These are phyloP conservation scores for Apiospora koreana DNA, from an alignment of 2,329 filamentous ascomycete genomes.

Conservation along the genomic window DNA sequence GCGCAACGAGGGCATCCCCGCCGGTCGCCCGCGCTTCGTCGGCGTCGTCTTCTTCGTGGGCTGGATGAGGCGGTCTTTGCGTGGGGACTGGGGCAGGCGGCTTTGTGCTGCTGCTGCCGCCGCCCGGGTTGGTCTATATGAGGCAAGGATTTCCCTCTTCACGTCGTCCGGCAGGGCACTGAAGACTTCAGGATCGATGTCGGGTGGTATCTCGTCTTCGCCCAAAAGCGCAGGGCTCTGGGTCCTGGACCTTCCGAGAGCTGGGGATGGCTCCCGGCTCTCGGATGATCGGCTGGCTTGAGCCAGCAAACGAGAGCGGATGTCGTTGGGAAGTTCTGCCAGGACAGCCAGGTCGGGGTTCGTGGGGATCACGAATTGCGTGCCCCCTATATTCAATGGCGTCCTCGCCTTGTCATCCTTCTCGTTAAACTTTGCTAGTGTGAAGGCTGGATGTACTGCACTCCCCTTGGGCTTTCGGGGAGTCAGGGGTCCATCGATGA, in stretches of 20 bases:
- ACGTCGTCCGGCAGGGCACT: slow-evolving; percentile 83
- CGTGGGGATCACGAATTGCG: slow-evolving; percentile 87
- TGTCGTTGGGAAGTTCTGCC: slow-evolving; percentile 80
- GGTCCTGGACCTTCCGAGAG: slow-evolving; percentile 37
- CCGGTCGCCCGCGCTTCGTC: slow-evolving; percentile 60
- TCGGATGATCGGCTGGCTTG: slow-evolving; percentile 43
- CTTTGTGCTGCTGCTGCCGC: slow-evolving; percentile 19
- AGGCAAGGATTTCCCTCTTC: slow-evolving; percentile 77
- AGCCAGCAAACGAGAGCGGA: slow-evolving; percentile 71
- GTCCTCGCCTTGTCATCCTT: slow-evolving; percentile 59
- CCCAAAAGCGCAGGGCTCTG: slow-evolving; percentile 35
- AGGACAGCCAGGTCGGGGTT: slow-evolving; percentile 82
- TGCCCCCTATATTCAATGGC: slow-evolving; percentile 78
- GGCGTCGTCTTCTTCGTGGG: slow-evolving; percentile 58
- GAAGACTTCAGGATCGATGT: slow-evolving; percentile 84
- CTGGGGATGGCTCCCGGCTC: slow-evolving; percentile 32
- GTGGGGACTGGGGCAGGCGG: slow-evolving; percentile 51
- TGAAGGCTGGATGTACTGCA: slow-evolving; percentile 52
- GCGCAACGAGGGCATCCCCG: slow-evolving; percentile 26
- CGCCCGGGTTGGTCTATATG: slow-evolving; percentile 53
- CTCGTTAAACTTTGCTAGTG: slow-evolving; percentile 50
- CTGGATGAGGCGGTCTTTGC: slow-evolving; percentile 55
- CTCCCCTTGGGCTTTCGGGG: slow-evolving; percentile 50
- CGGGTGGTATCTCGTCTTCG: slow-evolving; percentile 58
- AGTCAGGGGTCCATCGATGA: slow-evolving; percentile 55